Evolutionary conservation across 352 stramenopile species (phyloP).

Genomic region (Phytophthora pistaciae): DNA sequence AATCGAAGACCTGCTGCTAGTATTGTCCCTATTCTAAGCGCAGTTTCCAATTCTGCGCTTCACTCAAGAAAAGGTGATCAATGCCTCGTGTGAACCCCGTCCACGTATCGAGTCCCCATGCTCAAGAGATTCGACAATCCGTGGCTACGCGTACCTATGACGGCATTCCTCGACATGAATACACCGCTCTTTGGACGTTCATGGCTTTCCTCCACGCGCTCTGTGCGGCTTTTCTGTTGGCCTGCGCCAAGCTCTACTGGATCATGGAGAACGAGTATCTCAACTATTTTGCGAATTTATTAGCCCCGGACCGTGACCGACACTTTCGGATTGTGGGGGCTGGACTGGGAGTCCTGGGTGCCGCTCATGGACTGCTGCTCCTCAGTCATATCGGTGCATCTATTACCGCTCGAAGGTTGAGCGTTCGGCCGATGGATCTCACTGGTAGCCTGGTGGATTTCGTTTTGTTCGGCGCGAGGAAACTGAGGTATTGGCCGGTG

Average conservation of each 20-base stretch:
- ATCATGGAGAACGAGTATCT: constrained; percentile 43
- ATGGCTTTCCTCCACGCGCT: constrained; percentile 7
- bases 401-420: constrained; percentile 3
- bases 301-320: constrained; percentile 10
- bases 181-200: constrained; percentile 13
- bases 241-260: constrained; percentile 25
- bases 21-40: background rate
- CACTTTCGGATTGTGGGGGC: constrained; percentile 29
- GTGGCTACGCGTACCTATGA: background rate
- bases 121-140: background rate
- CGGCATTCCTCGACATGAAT: background rate
- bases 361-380: constrained; percentile 16
- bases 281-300: constrained; percentile 41
- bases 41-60: background rate
- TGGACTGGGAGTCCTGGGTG: constrained; percentile 15
- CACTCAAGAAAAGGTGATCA: background rate
- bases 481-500: background rate
- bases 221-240: constrained; percentile 32
- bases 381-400: constrained; percentile 13
- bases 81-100: background rate
- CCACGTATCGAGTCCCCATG: background rate
- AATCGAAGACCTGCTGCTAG: background rate
- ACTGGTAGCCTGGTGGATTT: background rate
- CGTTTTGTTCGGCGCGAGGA: background rate
- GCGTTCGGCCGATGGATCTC: background rate